Evolutionary conservation across 2,329 filamentous ascomycete species (phyloP).

Genomic region (Fusarium fujikuroi): DNA sequence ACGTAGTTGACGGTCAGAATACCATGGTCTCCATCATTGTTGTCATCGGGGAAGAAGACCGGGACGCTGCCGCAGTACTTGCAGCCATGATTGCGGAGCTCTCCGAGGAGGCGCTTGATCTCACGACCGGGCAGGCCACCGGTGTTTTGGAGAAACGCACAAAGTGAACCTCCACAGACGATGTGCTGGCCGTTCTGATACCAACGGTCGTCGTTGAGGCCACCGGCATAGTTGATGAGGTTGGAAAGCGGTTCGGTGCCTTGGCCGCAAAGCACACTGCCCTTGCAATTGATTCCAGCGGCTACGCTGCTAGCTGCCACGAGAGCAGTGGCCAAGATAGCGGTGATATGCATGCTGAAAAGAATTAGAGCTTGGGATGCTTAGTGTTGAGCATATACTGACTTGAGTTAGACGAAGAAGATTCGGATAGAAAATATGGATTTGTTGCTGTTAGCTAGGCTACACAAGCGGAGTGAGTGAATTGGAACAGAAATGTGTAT

Average conservation of each 20-base stretch:
- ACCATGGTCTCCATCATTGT: slow-evolving; percentile 5
- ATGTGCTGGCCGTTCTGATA: neutral
- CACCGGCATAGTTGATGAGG: neutral
- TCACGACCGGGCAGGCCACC: neutral
- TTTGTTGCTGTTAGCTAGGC: accelerated
- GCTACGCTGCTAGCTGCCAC: neutral
- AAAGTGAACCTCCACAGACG: neutral
- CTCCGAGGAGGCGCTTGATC: neutral
- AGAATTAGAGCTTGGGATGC: accelerated
- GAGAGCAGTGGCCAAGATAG: neutral
- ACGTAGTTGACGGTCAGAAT: neutral
- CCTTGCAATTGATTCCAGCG: neutral
- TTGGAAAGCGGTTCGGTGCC: neutral
- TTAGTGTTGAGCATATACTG: neutral
- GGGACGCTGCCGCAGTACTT: neutral
- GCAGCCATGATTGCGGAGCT: neutral
- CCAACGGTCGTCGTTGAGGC: neutral
- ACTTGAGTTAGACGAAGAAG: neutral
- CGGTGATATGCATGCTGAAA: neutral
- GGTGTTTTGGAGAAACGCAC: neutral
- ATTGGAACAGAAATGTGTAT: accelerated
- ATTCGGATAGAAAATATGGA: neutral
- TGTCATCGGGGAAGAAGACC: neutral
- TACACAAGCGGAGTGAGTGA: accelerated
- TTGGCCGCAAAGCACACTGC: neutral